Conservation (phyloP, 2,329 filamentous ascomycete genomes). For the Calonectria honghensis region DNA sequence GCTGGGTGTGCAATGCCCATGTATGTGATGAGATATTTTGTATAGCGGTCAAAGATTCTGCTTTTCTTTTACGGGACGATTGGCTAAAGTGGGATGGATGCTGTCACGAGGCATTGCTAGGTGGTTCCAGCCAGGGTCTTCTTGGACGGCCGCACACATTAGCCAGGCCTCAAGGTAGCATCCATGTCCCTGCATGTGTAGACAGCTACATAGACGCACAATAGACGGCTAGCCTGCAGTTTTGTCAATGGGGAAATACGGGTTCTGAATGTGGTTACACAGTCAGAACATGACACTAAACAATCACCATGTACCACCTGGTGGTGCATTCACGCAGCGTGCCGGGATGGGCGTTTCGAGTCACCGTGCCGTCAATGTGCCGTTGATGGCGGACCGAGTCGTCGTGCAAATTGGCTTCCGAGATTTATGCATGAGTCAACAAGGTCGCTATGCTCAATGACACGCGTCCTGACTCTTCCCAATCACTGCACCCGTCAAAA, state of each 20-base stretch:
- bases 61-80: conserved; percentile 24
- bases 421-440: conserved; percentile 32
- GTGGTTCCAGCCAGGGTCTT: conserved; percentile 18
- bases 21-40: conserved; percentile 37
- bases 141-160: conserved; percentile 20
- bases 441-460: conserved; percentile 12
- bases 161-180: conserved; percentile 16
- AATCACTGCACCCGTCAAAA: conserved; percentile 1
- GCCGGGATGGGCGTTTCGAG: conserved; percentile 3
- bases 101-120: conserved; percentile 22
- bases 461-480: conserved; percentile 31
- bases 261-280: conserved; percentile 4
- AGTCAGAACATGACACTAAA: neutral
- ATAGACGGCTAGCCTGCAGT: conserved; percentile 10
- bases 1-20: conserved; percentile 27
- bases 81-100: conserved; percentile 16
- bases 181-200: conserved; percentile 26
- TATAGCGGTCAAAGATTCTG: conserved; percentile 43
- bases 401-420: conserved; percentile 35
- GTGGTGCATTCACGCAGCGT: neutral
- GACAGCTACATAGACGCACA: conserved; percentile 14
- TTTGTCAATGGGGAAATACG: conserved; percentile 5
- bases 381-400: neutral
- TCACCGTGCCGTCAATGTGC: neutral
- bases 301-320: neutral